Conservation (phyloP, 163 green algal genomes). For the Volvox carteri region DNA sequence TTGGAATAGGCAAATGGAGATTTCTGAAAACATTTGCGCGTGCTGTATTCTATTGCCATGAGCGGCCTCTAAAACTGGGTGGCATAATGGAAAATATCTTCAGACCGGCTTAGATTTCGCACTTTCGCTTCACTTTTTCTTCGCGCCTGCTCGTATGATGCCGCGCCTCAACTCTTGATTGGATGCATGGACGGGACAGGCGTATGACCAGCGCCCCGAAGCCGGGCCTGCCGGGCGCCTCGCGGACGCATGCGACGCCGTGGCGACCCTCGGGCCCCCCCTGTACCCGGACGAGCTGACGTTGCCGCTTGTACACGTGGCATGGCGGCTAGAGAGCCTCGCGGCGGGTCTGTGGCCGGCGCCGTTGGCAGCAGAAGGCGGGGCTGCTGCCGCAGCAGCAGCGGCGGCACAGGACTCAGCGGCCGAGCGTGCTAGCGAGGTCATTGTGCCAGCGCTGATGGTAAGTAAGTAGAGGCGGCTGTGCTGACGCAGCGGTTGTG, state of each 20-base stretch:
- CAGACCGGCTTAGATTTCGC: too few relatives aligned
- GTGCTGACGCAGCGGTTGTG: too few relatives aligned
- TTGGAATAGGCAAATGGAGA: too few relatives aligned
- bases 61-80: too few relatives aligned
- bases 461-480: not conserved
- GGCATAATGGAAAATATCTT: too few relatives aligned
- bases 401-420: constrained; percentile 55
- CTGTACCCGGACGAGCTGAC: constrained; percentile 71
- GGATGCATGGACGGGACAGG: too few relatives aligned
- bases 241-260: constrained; percentile 62
- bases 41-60: too few relatives aligned
- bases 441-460: constrained; percentile 25
- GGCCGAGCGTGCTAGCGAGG: constrained; percentile 11
- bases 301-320: constrained; percentile 80
- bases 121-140: too few relatives aligned
- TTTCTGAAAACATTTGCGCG: too few relatives aligned
- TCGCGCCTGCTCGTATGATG: too few relatives aligned
- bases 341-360: constrained; percentile 79
- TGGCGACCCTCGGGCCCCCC: constrained; percentile 67
- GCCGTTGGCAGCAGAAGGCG: constrained; percentile 26
- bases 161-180: too few relatives aligned
- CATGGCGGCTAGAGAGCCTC: constrained; percentile 81
- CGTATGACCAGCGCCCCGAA: constrained; percentile 1
- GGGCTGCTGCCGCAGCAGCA: not conserved
- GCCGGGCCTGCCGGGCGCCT: constrained; percentile 50